Base-by-base conservation (phyloP, 257 asterid genomes). In the Eustoma russellianum region DNA sequence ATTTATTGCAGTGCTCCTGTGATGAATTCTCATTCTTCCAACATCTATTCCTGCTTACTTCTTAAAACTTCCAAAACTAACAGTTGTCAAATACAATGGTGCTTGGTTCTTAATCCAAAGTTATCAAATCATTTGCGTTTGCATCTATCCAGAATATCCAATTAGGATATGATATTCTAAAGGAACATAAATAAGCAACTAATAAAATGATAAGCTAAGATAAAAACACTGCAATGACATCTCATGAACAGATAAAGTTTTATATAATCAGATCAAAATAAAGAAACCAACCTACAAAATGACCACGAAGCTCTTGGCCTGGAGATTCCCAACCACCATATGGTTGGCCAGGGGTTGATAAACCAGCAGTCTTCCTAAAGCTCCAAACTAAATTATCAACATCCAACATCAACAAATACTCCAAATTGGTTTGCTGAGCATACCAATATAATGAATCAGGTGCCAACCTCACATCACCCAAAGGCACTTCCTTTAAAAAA, bases 261-360 rank as follows among this genome's bases (percentile, higher is more conserved):
- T 24, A 24, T 4, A 24, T 24, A 24, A 24, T 24, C 3, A 24
- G 30, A 24, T 2, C 30, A 38, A 52, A 33, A 13, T 5, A 44
- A 64, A 5, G 30, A 15, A 43, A 70, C 84, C 2, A 30, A 91
- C 98, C 98, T 48, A 92, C 98, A 69, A 92, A 92, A 66, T 92
- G 98, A 41, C 98, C 98, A 0, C 98, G 88, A 33, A 92, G 97
- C 79, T 92, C 91, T 1, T 13, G 11, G 1, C 13, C 4, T 0
- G 85, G 72, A 46, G 38, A 59, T 84, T 92, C 98, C 98, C 98
- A 92, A 5, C 98, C 98, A 5, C 94, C 95, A 53, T 92, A 88
- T 0, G 98, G 86, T 46, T 59, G 18, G 11, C 86, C 90, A 11
- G 73, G 80, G 52, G 93, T 65, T 17, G 70, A 78, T 70, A 92